Base-by-base conservation (phyloP, 2,329 filamentous ascomycete species). In the Colletotrichum sp. region DNA sequence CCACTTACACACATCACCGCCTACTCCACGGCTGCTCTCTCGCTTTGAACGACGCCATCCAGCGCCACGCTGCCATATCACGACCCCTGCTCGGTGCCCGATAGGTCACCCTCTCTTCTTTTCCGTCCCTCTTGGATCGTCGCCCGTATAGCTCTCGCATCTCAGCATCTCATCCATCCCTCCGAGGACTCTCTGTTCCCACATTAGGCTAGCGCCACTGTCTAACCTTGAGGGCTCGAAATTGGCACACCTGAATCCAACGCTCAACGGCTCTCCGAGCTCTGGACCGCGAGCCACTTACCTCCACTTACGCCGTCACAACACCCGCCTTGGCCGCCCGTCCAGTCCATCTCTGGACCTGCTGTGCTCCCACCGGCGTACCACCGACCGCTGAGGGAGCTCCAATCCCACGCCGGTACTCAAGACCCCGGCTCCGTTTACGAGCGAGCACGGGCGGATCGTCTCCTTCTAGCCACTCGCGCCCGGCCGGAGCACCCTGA, bases 201-300 rank as follows among this genome's bases (percentile, higher is more conserved):
- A 49, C 8, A 26, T 55, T 44, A 5, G 32, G 55, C 52, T 75
- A 75, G 72, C 69, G 67, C 44, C n/a, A 34, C 32, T 28, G 26
- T 44, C 67, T 74, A 65, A n/a, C 44, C 57, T 60, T 32, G 30
- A 65, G 26, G 26, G 26, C 71, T 57, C 21, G 64, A 71, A 49
- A 57, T 72, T 75, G 73, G 73, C 73, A 63, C 69, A 75, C 73
- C 73, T 72, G 55, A 76, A 68, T 64, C 64, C 64, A 16, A 69
- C 60, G 55, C 73, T 57, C n/a, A 52, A 57, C 69, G 30, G 24
- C 55, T 49, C 49, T 55, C 36, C 12, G 49, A 24, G 39, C 57
- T 28, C 24, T 64, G 28, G 63, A 69, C 63, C 39, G 69, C 68
- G 63, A 69, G 69, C 73, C 63, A 72, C 36, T 63, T 26, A 62